Evolutionary conservation across 495 filamentous ascomycete genomes (phyloP).

Genomic region (Elasticomyces elasticus): DNA sequence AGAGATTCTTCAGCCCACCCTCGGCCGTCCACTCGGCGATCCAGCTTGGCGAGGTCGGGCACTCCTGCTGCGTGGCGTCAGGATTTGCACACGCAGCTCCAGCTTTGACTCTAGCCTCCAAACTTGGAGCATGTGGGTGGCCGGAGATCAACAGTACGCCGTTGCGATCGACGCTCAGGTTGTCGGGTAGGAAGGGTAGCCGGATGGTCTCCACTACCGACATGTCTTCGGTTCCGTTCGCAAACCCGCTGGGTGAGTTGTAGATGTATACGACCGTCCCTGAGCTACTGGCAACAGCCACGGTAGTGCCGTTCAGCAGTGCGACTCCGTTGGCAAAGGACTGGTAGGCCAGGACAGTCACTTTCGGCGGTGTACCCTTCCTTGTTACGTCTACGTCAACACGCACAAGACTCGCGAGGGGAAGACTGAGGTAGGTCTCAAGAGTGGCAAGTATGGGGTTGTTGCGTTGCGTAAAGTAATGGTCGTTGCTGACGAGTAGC

Average conservation of each 20-base stretch:
- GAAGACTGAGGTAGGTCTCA: conserved; percentile 34
- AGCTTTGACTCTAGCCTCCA: conserved; percentile 25
- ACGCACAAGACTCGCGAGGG: conserved; percentile 32
- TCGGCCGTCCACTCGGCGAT: conserved; percentile 34
- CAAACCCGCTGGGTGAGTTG: conserved; percentile 16
- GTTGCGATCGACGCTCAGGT: conserved; percentile 33
- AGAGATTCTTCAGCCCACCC: conserved; percentile 31
- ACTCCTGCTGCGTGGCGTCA: conserved; percentile 21
- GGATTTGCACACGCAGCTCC: neutral
- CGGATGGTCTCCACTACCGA: conserved; percentile 19
- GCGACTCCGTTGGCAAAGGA: conserved; percentile 33
- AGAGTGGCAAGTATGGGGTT: conserved; percentile 17
- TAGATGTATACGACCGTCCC: conserved; percentile 31
- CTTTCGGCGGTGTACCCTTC: neutral
- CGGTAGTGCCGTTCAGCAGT: conserved; percentile 31
- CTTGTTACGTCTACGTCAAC: conserved; percentile 27
- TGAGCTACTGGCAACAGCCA: conserved; percentile 34
- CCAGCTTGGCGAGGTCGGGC: conserved; percentile 28
- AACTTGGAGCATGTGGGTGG: conserved; percentile 31
- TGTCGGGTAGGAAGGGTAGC: conserved; percentile 34
- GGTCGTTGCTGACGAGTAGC: conserved; percentile 29
- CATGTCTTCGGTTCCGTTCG: conserved; percentile 15
- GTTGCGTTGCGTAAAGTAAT: conserved; percentile 19
- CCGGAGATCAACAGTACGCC: conserved; percentile 36
- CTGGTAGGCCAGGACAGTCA: conserved; percentile 12